Evolutionary conservation across 208 protist species (phyloP).

Genomic region (Porcisia deanei): DNA sequence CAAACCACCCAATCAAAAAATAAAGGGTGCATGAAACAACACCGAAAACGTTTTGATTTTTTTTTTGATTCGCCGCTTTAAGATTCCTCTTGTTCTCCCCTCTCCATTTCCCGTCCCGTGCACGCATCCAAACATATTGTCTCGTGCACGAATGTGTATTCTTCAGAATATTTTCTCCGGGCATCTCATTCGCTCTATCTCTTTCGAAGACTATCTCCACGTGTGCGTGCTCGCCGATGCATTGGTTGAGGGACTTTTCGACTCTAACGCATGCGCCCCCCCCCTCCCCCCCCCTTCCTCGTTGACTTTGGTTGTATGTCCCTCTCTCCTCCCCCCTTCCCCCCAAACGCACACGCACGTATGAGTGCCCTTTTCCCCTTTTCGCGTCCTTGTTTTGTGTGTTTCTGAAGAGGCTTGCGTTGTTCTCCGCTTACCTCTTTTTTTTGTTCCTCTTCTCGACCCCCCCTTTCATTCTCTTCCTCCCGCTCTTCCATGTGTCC

Average conservation of each 20-base stretch:
- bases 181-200: background rate
- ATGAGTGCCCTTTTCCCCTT: background rate
- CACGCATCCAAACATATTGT: background rate
- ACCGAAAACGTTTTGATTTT: constrained; percentile 12
- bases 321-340: no score
- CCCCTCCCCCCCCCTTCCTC: no score
- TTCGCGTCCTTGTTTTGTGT: background rate
- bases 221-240: background rate
- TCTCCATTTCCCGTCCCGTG: background rate
- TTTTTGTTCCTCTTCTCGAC: background rate
- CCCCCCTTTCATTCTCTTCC: background rate
- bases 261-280: no score
- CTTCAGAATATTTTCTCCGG: background rate
- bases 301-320: no score
- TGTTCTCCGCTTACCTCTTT: background rate
- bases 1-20: background rate
- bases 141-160: background rate
- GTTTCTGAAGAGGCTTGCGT: no score
- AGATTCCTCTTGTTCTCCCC: background rate
- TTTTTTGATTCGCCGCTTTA: background rate
- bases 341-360: background rate
- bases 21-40: background rate
- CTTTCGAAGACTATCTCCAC: background rate
- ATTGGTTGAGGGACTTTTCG: no score
- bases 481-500: background rate